Percentiles rank a stretch among this genome's conserved stretches.
Conservation (phyloP, 2,329 filamentous ascomycete genomes). For the Colletotrichum tabaci region DNA sequence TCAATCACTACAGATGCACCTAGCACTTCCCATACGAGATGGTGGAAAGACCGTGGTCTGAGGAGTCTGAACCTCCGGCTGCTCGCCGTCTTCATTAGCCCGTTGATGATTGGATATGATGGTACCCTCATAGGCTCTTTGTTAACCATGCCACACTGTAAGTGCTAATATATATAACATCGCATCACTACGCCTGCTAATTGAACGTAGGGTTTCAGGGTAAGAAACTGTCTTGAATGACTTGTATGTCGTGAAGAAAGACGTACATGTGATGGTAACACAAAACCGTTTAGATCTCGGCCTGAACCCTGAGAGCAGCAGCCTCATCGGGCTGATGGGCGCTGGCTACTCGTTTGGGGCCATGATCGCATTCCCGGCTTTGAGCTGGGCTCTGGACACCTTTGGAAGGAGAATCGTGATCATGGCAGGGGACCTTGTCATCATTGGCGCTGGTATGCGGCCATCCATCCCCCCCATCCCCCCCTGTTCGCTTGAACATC, state of each 20-base stretch:
- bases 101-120: constrained; percentile 30
- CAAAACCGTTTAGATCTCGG: not conserved
- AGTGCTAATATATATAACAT: not conserved
- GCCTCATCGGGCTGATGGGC: constrained; percentile 12
- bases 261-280: not conserved
- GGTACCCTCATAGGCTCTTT: constrained; percentile 14
- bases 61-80: constrained; percentile 15
- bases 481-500: not conserved
- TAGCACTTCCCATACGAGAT: not conserved
- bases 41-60: constrained; percentile 18
- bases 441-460: constrained; percentile 6
- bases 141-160: constrained; percentile 20
- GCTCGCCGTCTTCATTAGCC: constrained; percentile 25
- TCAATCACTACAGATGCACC: not conserved
- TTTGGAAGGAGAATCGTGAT: constrained; percentile 11
- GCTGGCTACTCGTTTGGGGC: constrained; percentile 18
- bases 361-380: not conserved
- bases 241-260: not conserved
- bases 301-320: constrained; percentile 7
- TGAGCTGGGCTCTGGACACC: constrained; percentile 12
- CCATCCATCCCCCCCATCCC: not conserved
- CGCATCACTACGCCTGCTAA: not conserved
- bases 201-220: not conserved
- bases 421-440: constrained; percentile 18
- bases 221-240: not conserved